phyloP scores from a whole-genome alignment of 108 stramenopile species.

The Nitzschia sp. region DNA sequence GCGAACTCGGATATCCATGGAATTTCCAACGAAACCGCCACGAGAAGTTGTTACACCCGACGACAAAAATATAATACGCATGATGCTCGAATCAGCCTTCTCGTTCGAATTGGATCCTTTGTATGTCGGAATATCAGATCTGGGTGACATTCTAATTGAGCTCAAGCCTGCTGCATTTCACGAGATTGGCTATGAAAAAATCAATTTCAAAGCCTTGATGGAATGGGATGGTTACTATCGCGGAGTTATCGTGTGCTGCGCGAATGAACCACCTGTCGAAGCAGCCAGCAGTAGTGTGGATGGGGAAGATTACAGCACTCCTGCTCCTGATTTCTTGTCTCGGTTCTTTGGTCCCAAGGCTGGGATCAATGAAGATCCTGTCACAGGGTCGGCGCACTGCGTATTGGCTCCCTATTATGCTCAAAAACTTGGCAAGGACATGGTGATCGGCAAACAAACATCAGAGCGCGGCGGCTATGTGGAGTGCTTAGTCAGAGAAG shows the following conservation, averaged over 20 bases:
- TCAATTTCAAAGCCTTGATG: constrained; percentile 62
- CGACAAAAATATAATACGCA: constrained; percentile 42
- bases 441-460: constrained; percentile 81
- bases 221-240: constrained; percentile 68
- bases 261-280: neutral
- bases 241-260: constrained; percentile 81
- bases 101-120: constrained; percentile 42
- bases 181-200: constrained; percentile 41
- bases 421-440: constrained; percentile 68
- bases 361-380: constrained; percentile 97
- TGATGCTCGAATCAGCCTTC: constrained; percentile 67
- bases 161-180: constrained; percentile 63
- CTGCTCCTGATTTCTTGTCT: constrained; percentile 73
- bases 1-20: constrained; percentile 42
- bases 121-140: constrained; percentile 67
- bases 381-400: constrained; percentile 96
- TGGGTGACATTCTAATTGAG: constrained; percentile 80
- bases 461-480: constrained; percentile 86
- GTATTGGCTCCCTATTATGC: constrained; percentile 90
- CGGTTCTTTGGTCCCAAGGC: constrained; percentile 95
- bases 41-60: constrained; percentile 30
- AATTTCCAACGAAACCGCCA: constrained; percentile 50
- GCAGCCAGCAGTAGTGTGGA: constrained; percentile 12
- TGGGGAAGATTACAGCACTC: constrained; percentile 10
- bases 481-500: constrained; percentile 66